Evolutionary conservation across 805 yeast genomes (phyloP), one percentile per base, ranked within the genome.

Genomic region (Maudiozyma serrabonitensis): DNA sequence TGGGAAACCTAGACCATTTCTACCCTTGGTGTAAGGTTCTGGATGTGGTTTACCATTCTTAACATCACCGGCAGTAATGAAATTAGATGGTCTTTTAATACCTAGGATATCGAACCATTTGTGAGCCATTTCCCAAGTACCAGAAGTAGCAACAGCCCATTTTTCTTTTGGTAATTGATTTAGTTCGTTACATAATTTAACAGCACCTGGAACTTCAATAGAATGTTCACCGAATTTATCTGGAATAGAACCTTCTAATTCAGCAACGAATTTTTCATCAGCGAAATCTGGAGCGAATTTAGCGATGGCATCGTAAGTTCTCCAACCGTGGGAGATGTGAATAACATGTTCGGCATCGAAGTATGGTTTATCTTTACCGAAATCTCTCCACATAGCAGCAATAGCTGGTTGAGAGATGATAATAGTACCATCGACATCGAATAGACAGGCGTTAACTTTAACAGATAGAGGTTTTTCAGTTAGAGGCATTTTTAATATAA

Each of bases 81-180:
- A 87, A 44, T 80, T 76, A 56, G 82, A 79, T 46, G 95, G 95
- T 65, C 74, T 72, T 49, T 74, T 73, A 47, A 74, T 69, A 46
- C 76, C 75, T 62, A 85, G 73, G 66, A 84, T 76, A 57, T 75
- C 72, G 65, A 87, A 80, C 93, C 95, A 87, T 58, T 82, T 79
- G 59, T 80, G 72, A 49, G 95, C 95, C 73, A 87, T 75, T 37
- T 79, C 82, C 55, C 75, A 73, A 50, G 90, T 82, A 57, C 95
- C 95, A 46, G 88, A 80, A 28, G 95, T 87, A 55, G 88, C 95
- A 61, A 87, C 84, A 50, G 90, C 91, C 88, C 95, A 87, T 69
- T 80, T 80, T 62, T 71, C 73, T 62, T 67, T 67, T 52, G 83
- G 81, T 49, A 69, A 66, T 28, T 70, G 62, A 63, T 77, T 77